These are phyloP conservation scores for Gyrodon lividus DNA, from an alignment of 768 basidiomycete genomes.

Conservation along the genomic window DNA sequence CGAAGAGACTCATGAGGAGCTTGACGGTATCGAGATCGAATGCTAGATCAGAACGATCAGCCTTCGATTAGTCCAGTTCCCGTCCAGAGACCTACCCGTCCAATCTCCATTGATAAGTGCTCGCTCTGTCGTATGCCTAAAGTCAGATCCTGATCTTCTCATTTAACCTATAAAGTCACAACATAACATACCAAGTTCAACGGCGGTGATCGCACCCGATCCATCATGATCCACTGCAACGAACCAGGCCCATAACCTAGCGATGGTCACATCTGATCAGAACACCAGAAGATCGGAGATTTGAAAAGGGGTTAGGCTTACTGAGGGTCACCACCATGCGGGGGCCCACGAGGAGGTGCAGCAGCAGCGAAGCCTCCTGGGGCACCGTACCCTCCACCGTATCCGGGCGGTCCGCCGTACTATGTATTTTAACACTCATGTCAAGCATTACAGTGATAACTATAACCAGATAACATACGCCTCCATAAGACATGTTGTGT, in stretches of 20 bases:
- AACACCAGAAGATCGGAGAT: background rate
- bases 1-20: constrained; percentile 78
- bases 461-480: constrained; percentile 15
- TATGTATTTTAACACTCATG: constrained; percentile 1
- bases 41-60: constrained; percentile 38
- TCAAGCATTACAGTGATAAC: constrained; percentile 3
- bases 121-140: constrained; percentile 33
- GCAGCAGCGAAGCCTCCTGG: constrained; percentile 14
- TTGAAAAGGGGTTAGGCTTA: constrained; percentile 35
- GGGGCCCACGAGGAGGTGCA: constrained; percentile 16
- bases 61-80: background rate
- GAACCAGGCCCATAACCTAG: constrained; percentile 76
- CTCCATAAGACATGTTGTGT: constrained; percentile 18
- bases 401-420: constrained; percentile 22
- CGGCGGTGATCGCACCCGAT: constrained; percentile 63
- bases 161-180: background rate
- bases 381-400: constrained; percentile 3
- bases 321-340: constrained; percentile 73
- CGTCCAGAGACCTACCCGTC: constrained; percentile 54
- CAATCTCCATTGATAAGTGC: constrained; percentile 66
- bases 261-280: background rate
- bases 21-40: constrained; percentile 88
- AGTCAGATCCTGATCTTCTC: background rate
- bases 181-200: constrained; percentile 60
- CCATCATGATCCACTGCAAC: constrained; percentile 63